phyloP scores from a whole-genome alignment of 129 eudicot species.

The Flaveria sonorensis region DNA sequence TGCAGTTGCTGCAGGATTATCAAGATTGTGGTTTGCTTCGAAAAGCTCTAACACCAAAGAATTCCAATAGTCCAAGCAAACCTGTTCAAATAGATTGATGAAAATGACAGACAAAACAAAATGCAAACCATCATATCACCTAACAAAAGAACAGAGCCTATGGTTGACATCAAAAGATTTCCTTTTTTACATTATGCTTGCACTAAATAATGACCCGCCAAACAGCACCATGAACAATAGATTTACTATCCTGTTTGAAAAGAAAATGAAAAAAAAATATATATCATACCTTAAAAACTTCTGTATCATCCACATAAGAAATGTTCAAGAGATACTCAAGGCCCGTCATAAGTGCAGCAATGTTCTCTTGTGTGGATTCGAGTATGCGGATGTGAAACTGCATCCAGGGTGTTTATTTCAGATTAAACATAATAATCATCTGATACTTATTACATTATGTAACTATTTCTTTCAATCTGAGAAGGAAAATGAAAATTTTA shows the following conservation, averaged over 20 bases:
- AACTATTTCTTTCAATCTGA: neutral
- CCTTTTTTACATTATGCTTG: conserved; percentile 1
- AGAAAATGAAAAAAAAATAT: neutral
- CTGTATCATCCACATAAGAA: conserved; percentile 96
- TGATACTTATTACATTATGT: neutral
- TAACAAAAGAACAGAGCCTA: conserved; percentile 8
- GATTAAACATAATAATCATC: conserved; percentile 10
- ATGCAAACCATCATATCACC: conserved; percentile 11
- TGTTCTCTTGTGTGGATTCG: conserved; percentile 80
- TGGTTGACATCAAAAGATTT: neutral
- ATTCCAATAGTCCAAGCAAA: conserved; percentile 99
- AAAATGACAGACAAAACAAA: conserved; percentile 8
- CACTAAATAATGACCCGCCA: neutral
- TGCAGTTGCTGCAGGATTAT: conserved; percentile 68
- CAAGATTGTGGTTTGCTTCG: conserved; percentile 84
- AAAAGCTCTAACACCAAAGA: conserved; percentile 82
- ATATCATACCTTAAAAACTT: conserved; percentile 87
- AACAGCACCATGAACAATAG: conserved; percentile 20
- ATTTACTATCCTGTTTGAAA: neutral
- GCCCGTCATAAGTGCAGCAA: conserved; percentile 69
- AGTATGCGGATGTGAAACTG: conserved; percentile 87
- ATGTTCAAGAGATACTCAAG: conserved; percentile 89
- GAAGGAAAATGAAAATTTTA: neutral
- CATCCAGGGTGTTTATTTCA: conserved; percentile 26
- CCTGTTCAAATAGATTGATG: conserved; percentile 43